Percentiles rank a stretch among this genome's conserved stretches.
These are phyloP conservation scores for Aquilaria agallochum DNA, from an alignment of 441 rosid genomes.

Conservation along the genomic window DNA sequence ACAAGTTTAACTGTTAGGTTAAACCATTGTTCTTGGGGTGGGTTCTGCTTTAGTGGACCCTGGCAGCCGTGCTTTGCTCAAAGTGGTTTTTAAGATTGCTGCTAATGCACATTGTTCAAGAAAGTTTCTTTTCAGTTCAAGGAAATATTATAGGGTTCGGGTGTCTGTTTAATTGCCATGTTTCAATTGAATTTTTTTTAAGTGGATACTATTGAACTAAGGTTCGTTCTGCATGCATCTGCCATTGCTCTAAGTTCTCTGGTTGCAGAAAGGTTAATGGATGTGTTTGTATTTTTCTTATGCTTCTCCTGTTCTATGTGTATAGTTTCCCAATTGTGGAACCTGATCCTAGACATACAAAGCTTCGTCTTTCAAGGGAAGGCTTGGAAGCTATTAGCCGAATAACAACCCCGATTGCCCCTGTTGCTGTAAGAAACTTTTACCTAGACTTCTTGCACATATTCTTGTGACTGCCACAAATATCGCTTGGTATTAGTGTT, in stretches of 20 bases:
- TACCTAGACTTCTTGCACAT: conserved; percentile 18
- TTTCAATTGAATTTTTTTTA: background rate
- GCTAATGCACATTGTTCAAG: background rate
- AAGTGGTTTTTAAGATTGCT: background rate
- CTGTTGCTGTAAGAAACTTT: conserved; percentile 76
- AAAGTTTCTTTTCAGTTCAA: conserved; percentile 1
- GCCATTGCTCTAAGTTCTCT: no score
- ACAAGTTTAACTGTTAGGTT: no score
- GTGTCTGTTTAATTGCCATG: background rate
- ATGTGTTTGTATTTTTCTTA: conserved; percentile 12
- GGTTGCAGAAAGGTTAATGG: background rate
- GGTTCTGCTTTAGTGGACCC: background rate
- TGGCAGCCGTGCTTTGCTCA: background rate
- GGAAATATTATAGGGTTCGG: background rate
- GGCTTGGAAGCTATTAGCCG: conserved; percentile 87
- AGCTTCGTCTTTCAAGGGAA: conserved; percentile 87
- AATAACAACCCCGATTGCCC: conserved; percentile 89
- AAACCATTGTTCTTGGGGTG: background rate
- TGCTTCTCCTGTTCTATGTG: conserved; percentile 14
- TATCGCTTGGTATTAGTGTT: background rate
- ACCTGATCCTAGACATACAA: conserved; percentile 97
- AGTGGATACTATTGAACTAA: background rate
- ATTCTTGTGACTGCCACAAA: background rate
- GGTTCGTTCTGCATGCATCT: background rate
- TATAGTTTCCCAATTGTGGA: conserved; percentile 90